Evolutionary conservation across 768 basidiomycete species (phyloP).

Genomic region (Rhizopogon vesiculosus): DNA sequence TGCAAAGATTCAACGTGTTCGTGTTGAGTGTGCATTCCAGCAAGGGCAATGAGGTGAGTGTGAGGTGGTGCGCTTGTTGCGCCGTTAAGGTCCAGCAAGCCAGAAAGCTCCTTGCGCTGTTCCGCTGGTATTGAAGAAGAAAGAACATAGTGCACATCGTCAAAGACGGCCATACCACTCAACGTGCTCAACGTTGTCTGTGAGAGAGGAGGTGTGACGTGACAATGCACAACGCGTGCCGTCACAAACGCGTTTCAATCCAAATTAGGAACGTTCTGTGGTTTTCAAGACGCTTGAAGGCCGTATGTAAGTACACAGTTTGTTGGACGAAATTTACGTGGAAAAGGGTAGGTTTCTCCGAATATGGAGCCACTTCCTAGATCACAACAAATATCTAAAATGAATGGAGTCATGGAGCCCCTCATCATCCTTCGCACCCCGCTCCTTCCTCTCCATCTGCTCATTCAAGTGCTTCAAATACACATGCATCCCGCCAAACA

Average conservation of each 20-base stretch:
- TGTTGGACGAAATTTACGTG: too few species aligned
- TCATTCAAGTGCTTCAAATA: neutral
- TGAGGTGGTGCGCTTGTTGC: constrained; percentile 45
- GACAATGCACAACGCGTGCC: constrained; percentile 1
- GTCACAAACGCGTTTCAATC: neutral
- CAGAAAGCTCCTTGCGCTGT: constrained; percentile 39
- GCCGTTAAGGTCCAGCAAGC: constrained; percentile 50
- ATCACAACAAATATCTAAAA: neutral
- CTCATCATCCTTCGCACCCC: neutral
- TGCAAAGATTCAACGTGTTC: constrained; percentile 20
- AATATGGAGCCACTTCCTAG: too few species aligned
- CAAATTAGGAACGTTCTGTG: too few species aligned
- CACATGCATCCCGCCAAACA: neutral
- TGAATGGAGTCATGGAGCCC: too few species aligned
- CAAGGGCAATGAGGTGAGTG: constrained; percentile 45
- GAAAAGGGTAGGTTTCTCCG: too few species aligned
- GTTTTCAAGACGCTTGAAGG: too few species aligned
- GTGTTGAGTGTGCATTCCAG: constrained; percentile 46
- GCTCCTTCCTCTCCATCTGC: neutral
- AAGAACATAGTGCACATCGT: constrained; percentile 41
- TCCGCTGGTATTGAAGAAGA: constrained; percentile 42
- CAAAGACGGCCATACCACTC: constrained; percentile 31
- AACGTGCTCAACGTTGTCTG: neutral
- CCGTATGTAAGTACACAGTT: too few species aligned
- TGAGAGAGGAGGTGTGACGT: neutral